These are phyloP conservation scores for Paecilomyces variotii DNA, from an alignment of 2,329 filamentous ascomycete species.

Conservation along the genomic window DNA sequence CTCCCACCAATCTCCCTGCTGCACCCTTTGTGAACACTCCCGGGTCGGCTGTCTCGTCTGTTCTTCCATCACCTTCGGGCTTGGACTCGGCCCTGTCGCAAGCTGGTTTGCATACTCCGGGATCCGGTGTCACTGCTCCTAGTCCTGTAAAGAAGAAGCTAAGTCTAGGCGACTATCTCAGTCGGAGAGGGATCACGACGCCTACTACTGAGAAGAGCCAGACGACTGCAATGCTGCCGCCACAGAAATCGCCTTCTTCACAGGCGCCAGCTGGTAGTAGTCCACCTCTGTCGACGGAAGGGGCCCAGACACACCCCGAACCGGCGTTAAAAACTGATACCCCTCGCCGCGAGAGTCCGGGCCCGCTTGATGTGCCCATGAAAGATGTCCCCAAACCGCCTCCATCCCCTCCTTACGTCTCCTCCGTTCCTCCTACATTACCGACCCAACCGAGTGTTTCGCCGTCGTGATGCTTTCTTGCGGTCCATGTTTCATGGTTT, in stretches of 20 bases:
- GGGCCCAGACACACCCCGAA: constrained; percentile 6
- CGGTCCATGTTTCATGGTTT: not conserved
- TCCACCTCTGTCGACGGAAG: constrained; percentile 7
- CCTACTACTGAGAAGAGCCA: constrained; percentile 35
- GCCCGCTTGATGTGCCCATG: constrained; percentile 21
- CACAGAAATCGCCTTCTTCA: constrained; percentile 15
- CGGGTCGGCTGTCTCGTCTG: constrained; percentile 21
- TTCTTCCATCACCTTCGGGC: constrained; percentile 19
- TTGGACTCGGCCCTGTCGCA: constrained; percentile 18
- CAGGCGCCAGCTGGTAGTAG: constrained; percentile 10
- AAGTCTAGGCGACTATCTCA: constrained; percentile 43
- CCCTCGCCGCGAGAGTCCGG: constrained; percentile 13
- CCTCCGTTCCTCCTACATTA: constrained; percentile 19
- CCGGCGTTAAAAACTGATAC: constrained; percentile 6
- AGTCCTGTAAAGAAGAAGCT: constrained; percentile 45
- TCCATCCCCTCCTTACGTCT: constrained; percentile 16
- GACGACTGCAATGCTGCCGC: constrained; percentile 14
- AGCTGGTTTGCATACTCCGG: constrained; percentile 14
- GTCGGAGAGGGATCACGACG: constrained; percentile 31
- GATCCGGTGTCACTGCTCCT: constrained; percentile 30
- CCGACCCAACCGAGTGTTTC: not conserved
- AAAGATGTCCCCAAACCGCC: constrained; percentile 23
- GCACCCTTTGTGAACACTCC: constrained; percentile 20
- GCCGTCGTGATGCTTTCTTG: not conserved
- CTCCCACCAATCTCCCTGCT: constrained; percentile 11